Evolutionary conservation across 2,329 filamentous ascomycete species (phyloP), one percentile per base, ranked within the genome.

Genomic region (Cercospora berteroae): DNA sequence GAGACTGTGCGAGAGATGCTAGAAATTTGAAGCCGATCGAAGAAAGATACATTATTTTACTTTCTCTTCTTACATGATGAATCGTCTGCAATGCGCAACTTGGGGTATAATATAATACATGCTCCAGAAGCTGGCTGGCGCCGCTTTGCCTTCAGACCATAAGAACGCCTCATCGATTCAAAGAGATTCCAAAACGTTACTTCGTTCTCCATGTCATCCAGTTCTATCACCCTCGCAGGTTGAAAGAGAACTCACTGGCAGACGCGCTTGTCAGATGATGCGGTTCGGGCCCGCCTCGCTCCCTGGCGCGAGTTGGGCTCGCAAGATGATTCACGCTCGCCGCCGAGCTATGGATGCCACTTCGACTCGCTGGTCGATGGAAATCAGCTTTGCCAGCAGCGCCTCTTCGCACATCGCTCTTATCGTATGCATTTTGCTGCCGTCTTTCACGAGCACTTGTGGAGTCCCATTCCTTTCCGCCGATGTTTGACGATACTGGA

Each of bases 401-500:
- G 33, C 66, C 67, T 58, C 63, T 66, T 13, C 73, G 72, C 59
- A 73, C 73, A 20, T 64, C 64, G 20, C 70, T 68, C 56, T 65
- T 67, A 36, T 73, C 71, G 59, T 74, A 74, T 23, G 67, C 29
- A 48, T 71, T 74, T 18, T 71, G 42, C 3, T 69, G 58, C 58
- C 67, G 69, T 18, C 70, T 65, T 31, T 70, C 70, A 42, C 68
- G 65, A 18, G 65, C 61, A 31, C 56, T 63, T 12, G 66, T 58
- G 9, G 66, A 57, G 63, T 76, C 73, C 72, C 75, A 78, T 66
- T 78, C 76, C 63, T 77, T 76, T 39, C 75, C 75, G 20, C 75
- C 76, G 52, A 79, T 79, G 44, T 60, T 73, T 31, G 48, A 72
- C 7, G 75, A 69, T 5, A 80, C 77, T 13, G 78, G 77, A 16